Conservation (phyloP, 371 early-diverging fungal genomes). For the Furculomyces boomerangus region DNA sequence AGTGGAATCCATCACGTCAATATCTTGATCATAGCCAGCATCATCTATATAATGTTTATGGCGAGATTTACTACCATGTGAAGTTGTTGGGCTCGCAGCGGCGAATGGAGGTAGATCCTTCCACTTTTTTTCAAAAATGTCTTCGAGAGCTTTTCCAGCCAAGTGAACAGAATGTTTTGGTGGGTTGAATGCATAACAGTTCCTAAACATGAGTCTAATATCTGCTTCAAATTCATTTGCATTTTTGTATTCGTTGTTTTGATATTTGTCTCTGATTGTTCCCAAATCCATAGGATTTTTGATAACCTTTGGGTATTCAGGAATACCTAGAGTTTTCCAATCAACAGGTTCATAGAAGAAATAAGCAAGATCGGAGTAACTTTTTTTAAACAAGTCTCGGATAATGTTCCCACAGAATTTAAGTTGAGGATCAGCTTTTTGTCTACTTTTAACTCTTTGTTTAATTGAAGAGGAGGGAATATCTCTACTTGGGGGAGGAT, state of each 20-base stretch:
- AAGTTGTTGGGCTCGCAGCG: slow-evolving; percentile 1
- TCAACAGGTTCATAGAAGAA: slow-evolving; percentile 91
- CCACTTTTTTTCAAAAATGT: slow-evolving; percentile 76
- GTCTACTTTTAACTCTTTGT: not conserved
- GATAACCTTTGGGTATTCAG: slow-evolving; percentile 82
- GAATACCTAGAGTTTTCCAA: slow-evolving; percentile 73
- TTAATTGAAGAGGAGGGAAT: slow-evolving; percentile 8
- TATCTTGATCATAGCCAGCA: slow-evolving; percentile 15
- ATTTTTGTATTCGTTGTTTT: slow-evolving; percentile 45
- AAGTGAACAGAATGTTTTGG: slow-evolving; percentile 71
- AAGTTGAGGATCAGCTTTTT: not conserved
- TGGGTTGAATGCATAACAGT: slow-evolving; percentile 91
- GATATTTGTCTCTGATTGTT: slow-evolving; percentile 78
- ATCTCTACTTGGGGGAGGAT: slow-evolving; percentile 35
- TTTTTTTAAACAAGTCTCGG: slow-evolving; percentile 59
- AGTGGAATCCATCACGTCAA: slow-evolving; percentile 24
- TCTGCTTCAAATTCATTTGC: slow-evolving; percentile 71
- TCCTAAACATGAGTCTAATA: slow-evolving; percentile 71
- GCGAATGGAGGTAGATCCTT: slow-evolving; percentile 22
- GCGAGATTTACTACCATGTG: slow-evolving; percentile 2
- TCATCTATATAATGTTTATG: too few species aligned
- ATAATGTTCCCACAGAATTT: slow-evolving; percentile 47
- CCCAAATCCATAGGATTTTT: slow-evolving; percentile 97
- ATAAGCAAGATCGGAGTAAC: slow-evolving; percentile 43
- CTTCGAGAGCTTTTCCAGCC: slow-evolving; percentile 61